phyloP scores from a whole-genome alignment of 352 stramenopile genomes.

The Pythium aristosporum region DNA sequence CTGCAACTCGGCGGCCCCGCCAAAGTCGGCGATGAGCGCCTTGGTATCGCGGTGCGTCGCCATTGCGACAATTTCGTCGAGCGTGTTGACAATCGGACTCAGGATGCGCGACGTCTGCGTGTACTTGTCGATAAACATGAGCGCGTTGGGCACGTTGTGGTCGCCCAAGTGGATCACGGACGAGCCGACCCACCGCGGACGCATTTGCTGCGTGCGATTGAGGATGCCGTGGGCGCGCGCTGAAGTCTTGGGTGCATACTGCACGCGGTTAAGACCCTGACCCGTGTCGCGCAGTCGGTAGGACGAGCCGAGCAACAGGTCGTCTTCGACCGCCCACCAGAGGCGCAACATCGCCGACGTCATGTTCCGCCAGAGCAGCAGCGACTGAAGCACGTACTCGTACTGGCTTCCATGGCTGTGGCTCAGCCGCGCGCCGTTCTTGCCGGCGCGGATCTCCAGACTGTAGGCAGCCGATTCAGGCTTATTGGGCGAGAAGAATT shows the following conservation, averaged over 20 bases:
- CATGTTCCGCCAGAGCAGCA: conserved; percentile 96
- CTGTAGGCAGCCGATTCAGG: conserved; percentile 74
- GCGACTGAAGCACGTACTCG: conserved; percentile 95
- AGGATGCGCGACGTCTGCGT: conserved; percentile 91
- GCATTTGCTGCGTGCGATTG: conserved; percentile 65
- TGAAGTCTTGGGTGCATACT: conserved; percentile 91
- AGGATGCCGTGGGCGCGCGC: conserved; percentile 93
- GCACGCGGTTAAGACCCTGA: conserved; percentile 94
- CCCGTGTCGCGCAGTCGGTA: conserved; percentile 94
- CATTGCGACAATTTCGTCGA: conserved; percentile 82
- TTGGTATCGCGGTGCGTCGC: too few species aligned
- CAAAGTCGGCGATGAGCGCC: conserved; percentile 74
- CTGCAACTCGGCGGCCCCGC: conserved; percentile 76
- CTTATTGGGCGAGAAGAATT: conserved; percentile 66
- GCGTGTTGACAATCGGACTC: conserved; percentile 82
- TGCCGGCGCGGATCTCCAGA: conserved; percentile 91
- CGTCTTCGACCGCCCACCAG: conserved; percentile 94
- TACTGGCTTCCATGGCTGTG: conserved; percentile 95
- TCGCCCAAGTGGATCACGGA: conserved; percentile 97
- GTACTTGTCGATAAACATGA: conserved; percentile 99
- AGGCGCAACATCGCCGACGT: conserved; percentile 96
- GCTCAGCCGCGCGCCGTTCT: conserved; percentile 91
- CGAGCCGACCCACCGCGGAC: conserved; percentile 90
- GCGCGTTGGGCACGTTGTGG: conserved; percentile 97
- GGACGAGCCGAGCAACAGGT: conserved; percentile 83